These are phyloP conservation scores for Prunus salicina DNA, from an alignment of 306 rosid genomes.

Conservation along the genomic window DNA sequence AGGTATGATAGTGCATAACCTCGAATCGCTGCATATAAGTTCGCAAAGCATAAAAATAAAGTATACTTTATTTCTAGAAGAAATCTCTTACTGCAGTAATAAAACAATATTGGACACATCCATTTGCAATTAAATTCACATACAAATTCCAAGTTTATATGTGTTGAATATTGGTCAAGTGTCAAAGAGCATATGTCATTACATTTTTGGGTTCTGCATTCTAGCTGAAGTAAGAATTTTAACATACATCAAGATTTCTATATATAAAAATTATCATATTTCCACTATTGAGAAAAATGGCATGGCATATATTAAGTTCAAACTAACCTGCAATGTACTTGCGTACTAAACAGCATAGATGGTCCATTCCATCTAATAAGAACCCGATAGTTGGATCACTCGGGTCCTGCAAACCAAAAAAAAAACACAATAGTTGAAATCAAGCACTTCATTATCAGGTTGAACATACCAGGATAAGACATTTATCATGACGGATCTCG, in stretches of 20 bases:
- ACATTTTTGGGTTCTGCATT: background rate
- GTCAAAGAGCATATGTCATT: background rate
- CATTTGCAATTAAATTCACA: background rate
- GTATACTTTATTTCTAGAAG: background rate
- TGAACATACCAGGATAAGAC: slow-evolving; percentile 9
- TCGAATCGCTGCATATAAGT: slow-evolving; percentile 82
- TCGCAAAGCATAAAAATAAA: slow-evolving; percentile 8
- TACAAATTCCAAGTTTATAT: background rate
- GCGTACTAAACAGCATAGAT: slow-evolving; percentile 90
- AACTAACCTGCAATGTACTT: slow-evolving; percentile 88
- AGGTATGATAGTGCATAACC: slow-evolving; percentile 94
- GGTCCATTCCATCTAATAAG: slow-evolving; percentile 93
- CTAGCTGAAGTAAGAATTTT: background rate
- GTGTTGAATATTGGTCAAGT: background rate
- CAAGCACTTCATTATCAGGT: slow-evolving; percentile 28
- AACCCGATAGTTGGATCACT: slow-evolving; percentile 97
- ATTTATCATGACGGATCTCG: slow-evolving; percentile 6
- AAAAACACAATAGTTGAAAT: slow-evolving; percentile 16
- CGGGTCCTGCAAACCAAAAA: slow-evolving; percentile 64
- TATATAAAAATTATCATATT: background rate
- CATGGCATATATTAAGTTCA: slow-evolving; percentile 3
- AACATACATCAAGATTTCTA: background rate
- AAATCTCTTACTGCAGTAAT: slow-evolving; percentile 3
- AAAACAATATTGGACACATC: background rate
- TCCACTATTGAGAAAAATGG: background rate